These are phyloP conservation scores for Torulaspora maleeae DNA, from an alignment of 805 yeast species.

Conservation along the genomic window DNA sequence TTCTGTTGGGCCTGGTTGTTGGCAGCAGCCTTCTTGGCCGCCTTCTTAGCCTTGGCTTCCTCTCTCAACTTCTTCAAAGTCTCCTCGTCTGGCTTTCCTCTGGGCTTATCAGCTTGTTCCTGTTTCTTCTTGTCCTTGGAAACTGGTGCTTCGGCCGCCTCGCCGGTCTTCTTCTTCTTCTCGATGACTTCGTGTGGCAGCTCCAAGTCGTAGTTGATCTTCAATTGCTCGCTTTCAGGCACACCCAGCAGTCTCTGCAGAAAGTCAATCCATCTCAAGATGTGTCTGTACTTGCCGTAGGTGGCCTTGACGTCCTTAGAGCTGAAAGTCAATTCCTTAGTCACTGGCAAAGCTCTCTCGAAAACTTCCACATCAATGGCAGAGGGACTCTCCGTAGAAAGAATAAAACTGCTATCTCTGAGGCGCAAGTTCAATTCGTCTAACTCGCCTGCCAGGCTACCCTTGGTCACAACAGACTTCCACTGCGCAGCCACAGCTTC, in stretches of 20 bases:
- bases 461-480: constrained; percentile 57
- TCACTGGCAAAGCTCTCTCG: constrained; percentile 57
- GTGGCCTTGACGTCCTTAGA: constrained; percentile 43
- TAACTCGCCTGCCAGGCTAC: constrained; percentile 50
- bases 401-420: constrained; percentile 63
- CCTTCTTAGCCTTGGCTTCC: constrained; percentile 57
- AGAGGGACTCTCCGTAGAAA: constrained; percentile 57
- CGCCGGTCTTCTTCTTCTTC: constrained; percentile 44
- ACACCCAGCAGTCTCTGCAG: constrained; percentile 64
- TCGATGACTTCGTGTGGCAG: constrained; percentile 72
- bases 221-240: constrained; percentile 50
- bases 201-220: constrained; percentile 57
- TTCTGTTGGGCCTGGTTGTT: constrained; percentile 43
- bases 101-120: constrained; percentile 37
- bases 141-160: constrained; percentile 16
- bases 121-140: constrained; percentile 21
- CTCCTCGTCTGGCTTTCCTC: constrained; percentile 47
- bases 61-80: constrained; percentile 45
- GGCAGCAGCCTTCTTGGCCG: constrained; percentile 53
- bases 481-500: constrained; percentile 75
- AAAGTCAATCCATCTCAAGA: constrained; percentile 88
- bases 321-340: constrained; percentile 50
- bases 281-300: constrained; percentile 67
- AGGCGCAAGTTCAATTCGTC: constrained; percentile 64
- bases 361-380: constrained; percentile 69